Conservation (phyloP, 192 early-diverging fungal genomes). For the Linnemannia schmuckeri region DNA sequence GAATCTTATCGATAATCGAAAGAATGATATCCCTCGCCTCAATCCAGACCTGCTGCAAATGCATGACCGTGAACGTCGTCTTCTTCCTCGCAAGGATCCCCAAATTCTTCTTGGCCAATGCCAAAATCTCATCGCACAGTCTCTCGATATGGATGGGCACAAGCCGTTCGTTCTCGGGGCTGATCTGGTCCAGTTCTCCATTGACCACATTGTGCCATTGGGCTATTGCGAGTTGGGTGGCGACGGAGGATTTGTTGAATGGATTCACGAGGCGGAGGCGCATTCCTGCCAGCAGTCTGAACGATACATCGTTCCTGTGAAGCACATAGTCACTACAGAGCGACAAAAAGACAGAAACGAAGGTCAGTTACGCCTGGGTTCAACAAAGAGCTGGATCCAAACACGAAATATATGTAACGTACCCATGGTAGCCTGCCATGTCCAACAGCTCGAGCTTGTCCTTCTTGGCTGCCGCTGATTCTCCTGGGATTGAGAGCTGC, state of each 20-base stretch:
- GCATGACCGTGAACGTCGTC: constrained; percentile 34
- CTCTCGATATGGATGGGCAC: constrained; percentile 43
- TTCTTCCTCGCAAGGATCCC: constrained; percentile 31
- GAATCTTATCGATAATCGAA: constrained; percentile 44
- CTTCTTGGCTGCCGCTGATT: constrained; percentile 31
- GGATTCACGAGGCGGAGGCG: constrained; percentile 57
- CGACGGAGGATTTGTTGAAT: constrained; percentile 23
- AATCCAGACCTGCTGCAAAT: constrained; percentile 53
- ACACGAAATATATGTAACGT: constrained; percentile 10
- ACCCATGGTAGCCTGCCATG: constrained; percentile 62
- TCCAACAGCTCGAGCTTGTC: constrained; percentile 60
- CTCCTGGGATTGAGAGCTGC: constrained; percentile 47
- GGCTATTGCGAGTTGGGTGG: constrained; percentile 44
- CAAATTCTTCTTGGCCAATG: constrained; percentile 16
- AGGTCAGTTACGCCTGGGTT: not conserved
- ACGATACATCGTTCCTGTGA: constrained; percentile 61
- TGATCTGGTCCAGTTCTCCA: constrained; percentile 60
- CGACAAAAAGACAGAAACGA: not conserved
- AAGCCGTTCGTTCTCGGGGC: constrained; percentile 55
- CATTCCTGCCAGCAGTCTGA: constrained; percentile 62
- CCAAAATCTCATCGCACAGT: constrained; percentile 45
- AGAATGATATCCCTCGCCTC: constrained; percentile 45
- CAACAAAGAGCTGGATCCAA: constrained; percentile 2
- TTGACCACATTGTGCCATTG: constrained; percentile 63
- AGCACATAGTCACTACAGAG: constrained; percentile 63